phyloP scores from a whole-genome alignment of 306 rosid genomes.

The Acmispon strigosus region DNA sequence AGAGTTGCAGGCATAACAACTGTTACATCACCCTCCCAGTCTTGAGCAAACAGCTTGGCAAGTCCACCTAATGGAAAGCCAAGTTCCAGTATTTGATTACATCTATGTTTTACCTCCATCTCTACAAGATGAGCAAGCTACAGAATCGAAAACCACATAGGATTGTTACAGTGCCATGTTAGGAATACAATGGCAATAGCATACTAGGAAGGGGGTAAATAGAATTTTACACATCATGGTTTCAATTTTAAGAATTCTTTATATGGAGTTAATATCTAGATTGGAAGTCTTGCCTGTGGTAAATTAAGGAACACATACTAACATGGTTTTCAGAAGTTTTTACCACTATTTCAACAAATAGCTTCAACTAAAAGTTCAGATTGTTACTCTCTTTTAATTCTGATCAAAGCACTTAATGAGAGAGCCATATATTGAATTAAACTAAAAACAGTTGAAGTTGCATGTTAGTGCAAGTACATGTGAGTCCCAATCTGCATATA shows the following conservation, averaged over 20 bases:
- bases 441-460: neutral
- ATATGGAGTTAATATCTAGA: slow-evolving; percentile 1
- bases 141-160: slow-evolving; percentile 20
- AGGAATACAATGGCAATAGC: neutral
- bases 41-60: slow-evolving; percentile 94
- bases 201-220: neutral
- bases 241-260: neutral
- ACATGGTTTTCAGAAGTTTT: slow-evolving; percentile 3
- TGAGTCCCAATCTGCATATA: neutral
- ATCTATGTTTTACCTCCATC: slow-evolving; percentile 99
- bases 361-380: neutral
- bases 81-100: slow-evolving; percentile 76
- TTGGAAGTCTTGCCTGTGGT: neutral
- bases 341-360: neutral
- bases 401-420: neutral
- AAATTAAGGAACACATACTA: neutral
- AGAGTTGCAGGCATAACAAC: slow-evolving; percentile 98
- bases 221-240: neutral
- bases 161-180: neutral
- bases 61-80: slow-evolving; percentile 92
- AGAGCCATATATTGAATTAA: neutral
- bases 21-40: slow-evolving; percentile 98
- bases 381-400: neutral
- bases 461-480: neutral
- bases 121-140: slow-evolving; percentile 96